Percentiles rank a stretch among this genome's conserved stretches.
Evolutionary conservation across 2,329 filamentous ascomycete species (phyloP).

Genomic region (Colletotrichum camelliae): DNA sequence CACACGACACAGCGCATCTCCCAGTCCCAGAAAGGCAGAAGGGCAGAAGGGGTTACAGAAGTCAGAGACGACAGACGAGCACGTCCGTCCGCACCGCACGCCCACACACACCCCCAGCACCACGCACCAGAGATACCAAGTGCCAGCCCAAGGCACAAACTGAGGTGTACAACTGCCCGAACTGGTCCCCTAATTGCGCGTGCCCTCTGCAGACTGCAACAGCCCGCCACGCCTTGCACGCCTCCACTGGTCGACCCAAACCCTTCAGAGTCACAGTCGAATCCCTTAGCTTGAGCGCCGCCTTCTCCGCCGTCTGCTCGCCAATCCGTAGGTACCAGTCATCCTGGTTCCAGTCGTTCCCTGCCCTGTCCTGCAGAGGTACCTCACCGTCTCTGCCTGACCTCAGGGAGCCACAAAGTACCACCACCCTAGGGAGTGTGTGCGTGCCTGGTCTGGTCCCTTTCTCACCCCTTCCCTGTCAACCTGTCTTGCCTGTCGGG

Average conservation of each 20-base stretch:
- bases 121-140: not conserved
- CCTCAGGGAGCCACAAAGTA: not conserved
- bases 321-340: not conserved
- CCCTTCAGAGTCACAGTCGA: not conserved
- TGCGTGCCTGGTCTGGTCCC: conserved; percentile 19
- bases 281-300: conserved; percentile 7
- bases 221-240: not conserved
- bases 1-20: conserved; percentile 12
- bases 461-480: conserved; percentile 19
- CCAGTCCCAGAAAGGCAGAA: conserved; percentile 1
- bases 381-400: not conserved
- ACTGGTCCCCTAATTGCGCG: conserved; percentile 18
- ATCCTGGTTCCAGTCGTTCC: not conserved
- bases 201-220: not conserved
- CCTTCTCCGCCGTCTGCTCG: not conserved
- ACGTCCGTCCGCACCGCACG: conserved; percentile 8
- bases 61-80: conserved; percentile 17
- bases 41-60: not conserved
- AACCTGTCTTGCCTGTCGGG: conserved; percentile 22
- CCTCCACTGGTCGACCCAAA: not conserved
- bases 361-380: conserved; percentile 7
- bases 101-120: not conserved
- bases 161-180: not conserved
- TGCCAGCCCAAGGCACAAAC: not conserved
- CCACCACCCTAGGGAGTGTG: not conserved